Base-by-base conservation (phyloP, 2,329 filamentous ascomycete species). In the Pochonia chlamydosporia region DNA sequence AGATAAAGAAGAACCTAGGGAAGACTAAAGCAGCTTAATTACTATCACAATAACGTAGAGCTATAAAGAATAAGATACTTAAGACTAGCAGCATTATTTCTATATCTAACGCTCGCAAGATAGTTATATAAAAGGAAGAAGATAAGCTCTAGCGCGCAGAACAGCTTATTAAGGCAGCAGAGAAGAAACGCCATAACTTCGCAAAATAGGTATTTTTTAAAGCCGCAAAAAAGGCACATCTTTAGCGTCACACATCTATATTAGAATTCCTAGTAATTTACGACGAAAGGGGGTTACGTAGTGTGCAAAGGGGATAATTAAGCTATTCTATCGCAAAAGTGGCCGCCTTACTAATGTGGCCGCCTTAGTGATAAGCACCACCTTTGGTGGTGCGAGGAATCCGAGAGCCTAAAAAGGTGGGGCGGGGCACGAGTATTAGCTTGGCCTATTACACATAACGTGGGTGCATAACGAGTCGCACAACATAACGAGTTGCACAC, bases 1-100 rank as follows among this genome's bases (percentile, higher is more conserved):
- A 48, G 20, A 44, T 30, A 21, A 48, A 48, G 24, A 43, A 35
- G 13, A 41, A 48, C 33, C 31, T 44, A 21, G 13, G 40, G 18
- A 31, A 41, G 4, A 48, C 40, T 20, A 36, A 44, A 28, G 26
- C 18, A 18, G 45, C 45, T 35, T 4, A 47, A 42, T 20, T 24
- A 20, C 24, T 37, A 36, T 36, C 25, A 21, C 13, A 25, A 25
- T 7, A 24, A 24, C 45, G 39, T 28, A 24, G 28, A 20, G 45
- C 45, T n/a, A 18, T 18, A 4, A 47, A 43, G 18, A 36, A 47
- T 35, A 24, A 20, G 20, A 6, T 30, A 14, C 20, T 47, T 25
- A 8, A 47, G 28, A 33, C 39, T 5, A 28, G 45, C 26, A 30
- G 45, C 24, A 20, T 47, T 20, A 11, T 47, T 36, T 42, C 37